Conservation (phyloP, 2,329 filamentous ascomycete species). For the Exophiala mesophila region DNA sequence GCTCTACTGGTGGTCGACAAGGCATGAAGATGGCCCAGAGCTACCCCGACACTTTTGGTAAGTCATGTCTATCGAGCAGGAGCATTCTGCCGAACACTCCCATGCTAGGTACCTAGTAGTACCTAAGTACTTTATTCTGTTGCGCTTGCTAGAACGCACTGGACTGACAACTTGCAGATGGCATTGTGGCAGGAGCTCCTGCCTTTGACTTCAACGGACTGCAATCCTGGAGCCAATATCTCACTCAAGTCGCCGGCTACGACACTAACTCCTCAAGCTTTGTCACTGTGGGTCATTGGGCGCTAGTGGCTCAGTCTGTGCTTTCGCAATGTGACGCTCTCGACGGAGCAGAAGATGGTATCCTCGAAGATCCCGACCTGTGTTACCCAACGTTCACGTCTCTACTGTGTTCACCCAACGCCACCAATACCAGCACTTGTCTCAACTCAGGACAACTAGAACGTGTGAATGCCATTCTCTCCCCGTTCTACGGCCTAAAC, state of each 20-base stretch:
- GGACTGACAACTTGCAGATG: no score
- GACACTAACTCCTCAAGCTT: slow-evolving; percentile 24
- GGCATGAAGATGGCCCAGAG: slow-evolving; percentile 45
- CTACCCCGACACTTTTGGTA: slow-evolving; percentile 25
- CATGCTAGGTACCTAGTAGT: no score
- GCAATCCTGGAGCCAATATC: slow-evolving; percentile 25
- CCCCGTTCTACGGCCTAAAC: neutral
- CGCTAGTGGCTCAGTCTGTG: slow-evolving; percentile 32
- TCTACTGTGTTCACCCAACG: slow-evolving; percentile 7
- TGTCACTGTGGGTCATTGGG: slow-evolving; percentile 29
- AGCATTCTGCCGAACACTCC: no score
- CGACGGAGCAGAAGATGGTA: slow-evolving; percentile 25
- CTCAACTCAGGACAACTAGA: slow-evolving; percentile 30
- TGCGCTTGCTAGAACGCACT: no score
- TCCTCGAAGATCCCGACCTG: slow-evolving; percentile 19
- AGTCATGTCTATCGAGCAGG: no score
- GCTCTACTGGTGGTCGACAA: slow-evolving; percentile 57
- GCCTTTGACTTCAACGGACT: slow-evolving; percentile 27
- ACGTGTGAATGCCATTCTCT: slow-evolving; percentile 31
- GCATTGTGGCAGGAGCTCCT: slow-evolving; percentile 28
- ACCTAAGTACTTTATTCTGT: no score
- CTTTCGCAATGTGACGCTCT: slow-evolving; percentile 29
- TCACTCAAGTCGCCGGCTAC: slow-evolving; percentile 18
- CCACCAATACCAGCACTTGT: slow-evolving; percentile 25
- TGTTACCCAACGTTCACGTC: slow-evolving; percentile 6